phyloP scores from a whole-genome alignment of 805 yeast species.

The Dipodascus albidus region DNA sequence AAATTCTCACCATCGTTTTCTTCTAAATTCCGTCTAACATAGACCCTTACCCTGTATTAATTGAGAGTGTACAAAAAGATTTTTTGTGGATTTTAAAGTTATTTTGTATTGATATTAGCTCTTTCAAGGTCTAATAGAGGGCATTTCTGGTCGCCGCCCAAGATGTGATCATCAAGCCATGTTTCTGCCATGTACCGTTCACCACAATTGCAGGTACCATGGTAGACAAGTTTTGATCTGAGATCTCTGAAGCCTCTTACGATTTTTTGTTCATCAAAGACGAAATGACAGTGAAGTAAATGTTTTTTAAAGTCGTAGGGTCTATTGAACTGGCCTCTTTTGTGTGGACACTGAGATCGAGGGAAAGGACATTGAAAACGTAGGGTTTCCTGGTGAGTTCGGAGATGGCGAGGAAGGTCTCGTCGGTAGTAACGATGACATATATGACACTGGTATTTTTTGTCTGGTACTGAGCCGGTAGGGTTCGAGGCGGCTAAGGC shows the following conservation, averaged over 20 bases:
- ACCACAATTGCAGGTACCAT: slow-evolving; percentile 49
- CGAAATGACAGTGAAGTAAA: slow-evolving; percentile 46
- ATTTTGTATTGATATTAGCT: not conserved
- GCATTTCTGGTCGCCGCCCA: slow-evolving; percentile 14
- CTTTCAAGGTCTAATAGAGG: slow-evolving; percentile 3
- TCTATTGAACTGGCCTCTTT: slow-evolving; percentile 50
- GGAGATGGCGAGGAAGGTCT: slow-evolving; percentile 50
- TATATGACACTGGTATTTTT: slow-evolving; percentile 31
- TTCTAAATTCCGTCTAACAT: too few species aligned
- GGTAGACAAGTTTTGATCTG: slow-evolving; percentile 38
- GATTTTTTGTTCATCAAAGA: slow-evolving; percentile 35
- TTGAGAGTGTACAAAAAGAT: not conserved
- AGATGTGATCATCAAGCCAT: slow-evolving; percentile 47
- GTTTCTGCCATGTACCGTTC: slow-evolving; percentile 34
- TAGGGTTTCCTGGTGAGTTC: slow-evolving; percentile 48
- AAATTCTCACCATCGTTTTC: too few species aligned
- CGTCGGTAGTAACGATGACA: slow-evolving; percentile 46
- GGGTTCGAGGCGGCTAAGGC: not conserved
- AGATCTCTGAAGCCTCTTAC: slow-evolving; percentile 38
- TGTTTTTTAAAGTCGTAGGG: slow-evolving; percentile 63
- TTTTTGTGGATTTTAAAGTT: not conserved
- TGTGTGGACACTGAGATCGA: slow-evolving; percentile 41
- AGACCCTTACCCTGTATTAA: not conserved
- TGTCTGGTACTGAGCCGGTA: not conserved
- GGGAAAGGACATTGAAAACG: slow-evolving; percentile 52